Evolutionary conservation across 805 yeast species (phyloP).

Genomic region (Wickerhamiella dianesei): DNA sequence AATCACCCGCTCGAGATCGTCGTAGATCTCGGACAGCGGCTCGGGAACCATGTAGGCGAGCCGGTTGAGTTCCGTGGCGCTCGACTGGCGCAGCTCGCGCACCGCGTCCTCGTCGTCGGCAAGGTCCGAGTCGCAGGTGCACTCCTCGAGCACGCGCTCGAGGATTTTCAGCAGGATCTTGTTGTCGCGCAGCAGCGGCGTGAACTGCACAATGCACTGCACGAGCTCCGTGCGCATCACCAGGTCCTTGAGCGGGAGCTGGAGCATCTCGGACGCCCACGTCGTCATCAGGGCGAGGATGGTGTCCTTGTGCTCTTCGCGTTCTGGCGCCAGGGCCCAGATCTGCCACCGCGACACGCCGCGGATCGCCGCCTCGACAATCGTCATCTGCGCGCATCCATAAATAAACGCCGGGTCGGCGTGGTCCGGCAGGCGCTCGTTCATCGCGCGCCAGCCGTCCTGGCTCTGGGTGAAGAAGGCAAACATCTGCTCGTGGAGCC

Average conservation of each 20-base stretch:
- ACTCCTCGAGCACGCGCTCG: conserved; percentile 74
- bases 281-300: conserved; percentile 59
- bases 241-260: conserved; percentile 68
- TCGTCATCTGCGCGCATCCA: conserved; percentile 69
- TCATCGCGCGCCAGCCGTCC: conserved; percentile 51
- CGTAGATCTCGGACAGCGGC: conserved; percentile 63
- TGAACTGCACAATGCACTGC: conserved; percentile 86
- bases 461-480: conserved; percentile 46
- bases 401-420: conserved; percentile 45
- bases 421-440: conserved; percentile 22
- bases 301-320: conserved; percentile 38
- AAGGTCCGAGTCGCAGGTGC: conserved; percentile 51
- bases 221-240: conserved; percentile 68
- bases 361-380: conserved; percentile 78
- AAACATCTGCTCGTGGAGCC: conserved; percentile 67
- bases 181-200: conserved; percentile 70
- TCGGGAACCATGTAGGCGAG: conserved; percentile 93
- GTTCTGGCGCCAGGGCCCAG: conserved; percentile 59
- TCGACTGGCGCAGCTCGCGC: conserved; percentile 75
- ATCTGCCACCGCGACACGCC: conserved; percentile 93
- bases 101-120: conserved; percentile 66
- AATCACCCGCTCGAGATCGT: conserved; percentile 71
- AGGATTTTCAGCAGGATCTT: conserved; percentile 69
- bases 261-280: conserved; percentile 39
- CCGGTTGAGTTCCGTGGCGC: conserved; percentile 90